These are phyloP conservation scores for Suillus subluteus DNA, from an alignment of 768 basidiomycete species.

Conservation along the genomic window DNA sequence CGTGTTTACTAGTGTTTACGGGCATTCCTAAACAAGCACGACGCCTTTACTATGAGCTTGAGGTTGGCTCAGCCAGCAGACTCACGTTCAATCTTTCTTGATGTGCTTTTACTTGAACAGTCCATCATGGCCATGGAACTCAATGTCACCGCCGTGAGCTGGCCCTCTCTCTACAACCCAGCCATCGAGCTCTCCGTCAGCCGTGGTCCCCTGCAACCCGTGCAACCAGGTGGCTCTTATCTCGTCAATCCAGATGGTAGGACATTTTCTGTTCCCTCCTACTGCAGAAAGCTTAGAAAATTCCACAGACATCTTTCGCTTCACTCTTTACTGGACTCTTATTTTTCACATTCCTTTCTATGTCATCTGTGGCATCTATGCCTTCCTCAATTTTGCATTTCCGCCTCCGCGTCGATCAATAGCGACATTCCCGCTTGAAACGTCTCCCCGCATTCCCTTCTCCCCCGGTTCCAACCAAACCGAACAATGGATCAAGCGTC, in stretches of 20 bases:
- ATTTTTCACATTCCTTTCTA: constrained; percentile 48
- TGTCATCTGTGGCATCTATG: constrained; percentile 42
- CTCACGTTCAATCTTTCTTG: not conserved
- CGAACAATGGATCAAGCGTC: constrained; percentile 20
- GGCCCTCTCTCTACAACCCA: constrained; percentile 45
- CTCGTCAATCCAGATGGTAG: constrained; percentile 38
- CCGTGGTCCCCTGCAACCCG: constrained; percentile 34
- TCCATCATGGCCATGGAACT: not conserved
- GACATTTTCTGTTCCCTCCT: not conserved
- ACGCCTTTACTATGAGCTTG: not conserved
- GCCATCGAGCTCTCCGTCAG: constrained; percentile 35
- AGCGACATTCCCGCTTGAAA: constrained; percentile 12
- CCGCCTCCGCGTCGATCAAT: constrained; percentile 32
- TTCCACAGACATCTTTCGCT: constrained; percentile 43
- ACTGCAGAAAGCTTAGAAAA: not conserved
- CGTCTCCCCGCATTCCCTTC: not conserved
- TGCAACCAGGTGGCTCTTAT: constrained; percentile 39
- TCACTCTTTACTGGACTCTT: constrained; percentile 53
- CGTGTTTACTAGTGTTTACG: not conserved
- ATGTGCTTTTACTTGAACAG: not conserved
- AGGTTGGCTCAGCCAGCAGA: not conserved
- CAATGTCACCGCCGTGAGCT: constrained; percentile 28
- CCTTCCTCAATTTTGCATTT: constrained; percentile 45
- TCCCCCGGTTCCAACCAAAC: not conserved
- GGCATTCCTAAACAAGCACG: not conserved